Evolutionary conservation across 148 eudicot species (phyloP).

Genomic region (Talinum fruticosum): DNA sequence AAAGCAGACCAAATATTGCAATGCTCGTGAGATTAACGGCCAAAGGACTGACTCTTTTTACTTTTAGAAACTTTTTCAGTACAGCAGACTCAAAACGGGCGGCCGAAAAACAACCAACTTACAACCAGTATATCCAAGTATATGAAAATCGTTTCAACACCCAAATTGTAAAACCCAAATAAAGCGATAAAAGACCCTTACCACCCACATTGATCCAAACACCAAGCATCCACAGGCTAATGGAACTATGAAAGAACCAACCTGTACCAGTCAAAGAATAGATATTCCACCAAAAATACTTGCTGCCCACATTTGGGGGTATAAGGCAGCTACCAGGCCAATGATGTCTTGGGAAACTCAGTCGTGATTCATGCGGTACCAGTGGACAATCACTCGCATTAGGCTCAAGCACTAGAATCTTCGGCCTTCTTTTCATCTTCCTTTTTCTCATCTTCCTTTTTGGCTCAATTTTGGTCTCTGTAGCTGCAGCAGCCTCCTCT

Average conservation of each 20-base stretch:
- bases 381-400: slow-evolving; percentile 1
- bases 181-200: slow-evolving; percentile 16
- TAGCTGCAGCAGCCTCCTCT: slow-evolving; percentile 31
- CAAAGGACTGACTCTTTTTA: too few relatives aligned
- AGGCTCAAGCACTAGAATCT: slow-evolving; percentile 37
- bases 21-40: too few relatives aligned
- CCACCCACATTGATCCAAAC: slow-evolving; percentile 15
- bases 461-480: slow-evolving; percentile 30
- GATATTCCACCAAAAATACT: slow-evolving; percentile 10
- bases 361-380: neutral
- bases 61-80: neutral
- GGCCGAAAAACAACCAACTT: slow-evolving; percentile 25
- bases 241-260: slow-evolving; percentile 3
- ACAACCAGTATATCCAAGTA: slow-evolving; percentile 13
- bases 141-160: neutral
- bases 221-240: slow-evolving; percentile 3
- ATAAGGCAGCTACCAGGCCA: slow-evolving; percentile 15
- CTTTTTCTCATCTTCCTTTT: slow-evolving; percentile 25
- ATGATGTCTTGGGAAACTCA: neutral
- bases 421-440: slow-evolving; percentile 26
- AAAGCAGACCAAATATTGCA: too few relatives aligned
- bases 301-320: slow-evolving; percentile 11
- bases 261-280: slow-evolving; percentile 13
- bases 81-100: slow-evolving; percentile 8
- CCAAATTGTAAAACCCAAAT: slow-evolving; percentile 12